Conservation (phyloP, 768 basidiomycete genomes). For the Mycena kentingensis region DNA sequence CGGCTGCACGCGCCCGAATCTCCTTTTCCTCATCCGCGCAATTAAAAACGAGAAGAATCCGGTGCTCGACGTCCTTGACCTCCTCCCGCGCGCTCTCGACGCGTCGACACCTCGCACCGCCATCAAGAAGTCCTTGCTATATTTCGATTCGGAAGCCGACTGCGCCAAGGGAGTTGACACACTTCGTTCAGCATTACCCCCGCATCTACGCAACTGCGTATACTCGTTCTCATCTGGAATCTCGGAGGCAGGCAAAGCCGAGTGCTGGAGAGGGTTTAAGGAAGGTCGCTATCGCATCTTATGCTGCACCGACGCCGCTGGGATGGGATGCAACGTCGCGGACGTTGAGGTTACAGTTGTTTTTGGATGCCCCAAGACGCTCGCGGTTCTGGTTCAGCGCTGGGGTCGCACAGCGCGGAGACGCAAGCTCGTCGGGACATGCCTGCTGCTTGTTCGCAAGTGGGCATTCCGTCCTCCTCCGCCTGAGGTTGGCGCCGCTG, state of each 20-base stretch:
- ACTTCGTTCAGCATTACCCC: constrained; percentile 20
- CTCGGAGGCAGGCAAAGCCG: constrained; percentile 24
- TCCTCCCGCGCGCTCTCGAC: constrained; percentile 18
- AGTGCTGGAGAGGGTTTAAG: constrained; percentile 22
- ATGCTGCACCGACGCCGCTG: constrained; percentile 34
- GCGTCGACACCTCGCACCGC: constrained; percentile 5
- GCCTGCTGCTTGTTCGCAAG: constrained; percentile 16
- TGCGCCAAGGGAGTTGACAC: constrained; percentile 7
- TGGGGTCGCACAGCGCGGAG: constrained; percentile 21
- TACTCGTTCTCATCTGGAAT: constrained; percentile 23
- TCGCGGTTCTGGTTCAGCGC: constrained; percentile 21
- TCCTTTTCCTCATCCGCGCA: constrained; percentile 20
- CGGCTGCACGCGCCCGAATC: constrained; percentile 29
- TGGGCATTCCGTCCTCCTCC: constrained; percentile 20
- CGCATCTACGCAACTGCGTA: constrained; percentile 20
- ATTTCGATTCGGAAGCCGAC: constrained; percentile 13
- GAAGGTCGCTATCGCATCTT: constrained; percentile 25
- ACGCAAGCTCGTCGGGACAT: constrained; percentile 1
- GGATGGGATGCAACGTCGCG: constrained; percentile 35
- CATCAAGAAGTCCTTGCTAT: constrained; percentile 21
- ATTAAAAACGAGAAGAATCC: constrained; percentile 19
- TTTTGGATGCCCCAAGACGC: constrained; percentile 25
- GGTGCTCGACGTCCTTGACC: constrained; percentile 21
- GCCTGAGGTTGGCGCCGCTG: background rate
- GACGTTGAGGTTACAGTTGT: constrained; percentile 27